Percentiles rank a stretch among this genome's conserved stretches.
Conservation (phyloP, 78 protist species). For the Emiliania huxleyi region DNA sequence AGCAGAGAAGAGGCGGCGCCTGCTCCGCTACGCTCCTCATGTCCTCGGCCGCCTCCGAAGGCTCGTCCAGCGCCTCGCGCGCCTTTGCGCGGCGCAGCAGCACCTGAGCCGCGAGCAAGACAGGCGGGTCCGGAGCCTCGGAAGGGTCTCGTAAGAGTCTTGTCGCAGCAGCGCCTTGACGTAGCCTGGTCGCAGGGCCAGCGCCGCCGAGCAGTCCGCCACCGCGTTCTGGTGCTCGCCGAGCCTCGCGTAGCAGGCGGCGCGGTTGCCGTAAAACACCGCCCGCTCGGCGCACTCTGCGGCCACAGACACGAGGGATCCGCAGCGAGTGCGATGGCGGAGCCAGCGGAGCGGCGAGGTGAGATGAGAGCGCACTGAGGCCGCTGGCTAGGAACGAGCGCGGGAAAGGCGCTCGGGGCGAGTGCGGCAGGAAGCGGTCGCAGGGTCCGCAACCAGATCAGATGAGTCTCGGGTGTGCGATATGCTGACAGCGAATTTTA, state of each 20-base stretch:
- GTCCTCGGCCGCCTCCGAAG: background rate
- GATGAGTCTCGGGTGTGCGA: too few species aligned
- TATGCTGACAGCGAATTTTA: too few species aligned
- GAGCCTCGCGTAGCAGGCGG: background rate
- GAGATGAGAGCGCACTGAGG: background rate
- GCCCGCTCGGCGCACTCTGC: background rate
- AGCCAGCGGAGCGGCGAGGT: background rate
- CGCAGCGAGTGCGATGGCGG: background rate
- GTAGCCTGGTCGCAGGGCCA: background rate
- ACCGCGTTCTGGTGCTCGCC: background rate
- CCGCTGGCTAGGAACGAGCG: too few species aligned
- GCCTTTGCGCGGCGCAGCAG: background rate
- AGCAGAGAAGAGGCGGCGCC: too few species aligned
- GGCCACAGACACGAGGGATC: background rate
- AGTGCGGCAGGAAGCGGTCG: too few species aligned
- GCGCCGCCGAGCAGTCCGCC: background rate
- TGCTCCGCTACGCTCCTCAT: background rate
- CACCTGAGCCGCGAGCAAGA: too few species aligned
- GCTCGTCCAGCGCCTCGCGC: background rate
- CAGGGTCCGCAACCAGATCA: too few species aligned
- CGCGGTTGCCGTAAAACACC: background rate
- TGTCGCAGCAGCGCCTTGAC: too few species aligned
- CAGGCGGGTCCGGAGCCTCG: too few species aligned
- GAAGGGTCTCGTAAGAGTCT: too few species aligned
- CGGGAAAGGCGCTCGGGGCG: too few species aligned